Base-by-base conservation (phyloP, 352 stramenopile species). In the Phytophthora kernoviae region DNA sequence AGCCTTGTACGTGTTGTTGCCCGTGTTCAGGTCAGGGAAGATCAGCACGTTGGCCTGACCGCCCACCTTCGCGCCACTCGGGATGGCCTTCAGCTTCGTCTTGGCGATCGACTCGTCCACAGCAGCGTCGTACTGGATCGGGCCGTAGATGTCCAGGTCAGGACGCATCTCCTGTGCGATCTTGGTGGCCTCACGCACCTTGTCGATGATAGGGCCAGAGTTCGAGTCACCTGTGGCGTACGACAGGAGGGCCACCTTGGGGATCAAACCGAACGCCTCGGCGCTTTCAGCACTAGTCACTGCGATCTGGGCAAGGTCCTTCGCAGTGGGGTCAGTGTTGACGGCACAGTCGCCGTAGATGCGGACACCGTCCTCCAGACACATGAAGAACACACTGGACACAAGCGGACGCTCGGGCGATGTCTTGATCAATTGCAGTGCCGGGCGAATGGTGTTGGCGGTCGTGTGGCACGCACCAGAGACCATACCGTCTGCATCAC, bases 1-100 rank as follows among this genome's bases (percentile, higher is more conserved):
- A 2, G 85, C 89, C 75, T 97, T 96, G 78, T 96, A 96, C 43
- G 83, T 93, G 58, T 91, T 94, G 75, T 96, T 96, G 54, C 84
- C 88, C 45, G 86, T 93, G 64, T 93, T 95, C 58, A 96, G 62
- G 50, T 95, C 84, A 34, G 87, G 88, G 65, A 96, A 96, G 60
- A 94, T 86, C 22, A 94, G 52, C 27, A 96, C 88, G 60, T 91
- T 96, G 26, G 88, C 85, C 46, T 80, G 72, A n/a, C 88, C 88
- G 24, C 79, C 88, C 15, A 96, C 83, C 50, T 79, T 79, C 8
- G 79, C 78, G 27, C 72, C 67, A 20, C 62, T 81, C 12, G 79
- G 68, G 48, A 79, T 79, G 36, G 84, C 70, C 47, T 91, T 90
- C 42, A 92, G 58, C 70, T 96, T 96, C 43, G 73, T 80, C 62